Conservation (phyloP, 2,329 filamentous ascomycete genomes). For the Onygena corvina region DNA sequence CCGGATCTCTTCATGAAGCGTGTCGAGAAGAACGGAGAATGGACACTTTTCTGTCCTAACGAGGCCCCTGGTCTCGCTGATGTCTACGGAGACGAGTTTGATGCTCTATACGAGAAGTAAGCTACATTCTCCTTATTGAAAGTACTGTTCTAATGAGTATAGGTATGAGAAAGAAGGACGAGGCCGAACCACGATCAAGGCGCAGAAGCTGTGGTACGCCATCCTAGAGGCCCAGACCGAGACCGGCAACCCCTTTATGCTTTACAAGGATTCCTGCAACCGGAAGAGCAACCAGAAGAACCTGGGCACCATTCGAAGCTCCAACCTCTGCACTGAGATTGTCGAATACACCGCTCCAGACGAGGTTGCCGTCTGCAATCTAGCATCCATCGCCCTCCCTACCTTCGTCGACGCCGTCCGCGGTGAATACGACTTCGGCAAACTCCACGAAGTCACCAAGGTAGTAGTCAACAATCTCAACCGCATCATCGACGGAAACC, state of each 20-base stretch:
- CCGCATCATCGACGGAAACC: constrained; percentile 96
- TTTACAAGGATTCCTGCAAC: constrained; percentile 98
- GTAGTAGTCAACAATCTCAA: constrained; percentile 92
- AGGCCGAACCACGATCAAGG: constrained; percentile 83
- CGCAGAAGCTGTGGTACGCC: constrained; percentile 98
- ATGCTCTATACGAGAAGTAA: constrained; percentile 68
- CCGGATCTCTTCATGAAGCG: constrained; percentile 99
- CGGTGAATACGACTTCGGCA: constrained; percentile 86
- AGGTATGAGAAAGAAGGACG: constrained; percentile 79
- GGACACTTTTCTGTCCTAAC: constrained; percentile 97
- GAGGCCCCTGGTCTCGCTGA: constrained; percentile 92
- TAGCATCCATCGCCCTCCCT: constrained; percentile 86
- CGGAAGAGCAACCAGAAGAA: constrained; percentile 99
- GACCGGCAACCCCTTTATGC: constrained; percentile 98
- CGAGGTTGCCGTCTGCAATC: constrained; percentile 96
- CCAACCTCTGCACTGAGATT: constrained; percentile 97
- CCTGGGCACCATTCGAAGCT: constrained; percentile 93
- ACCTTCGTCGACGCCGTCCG: constrained; percentile 78
- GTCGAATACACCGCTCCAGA: constrained; percentile 94
- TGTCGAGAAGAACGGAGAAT: constrained; percentile 89
- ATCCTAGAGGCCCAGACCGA: constrained; percentile 97
- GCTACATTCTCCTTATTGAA: constrained; percentile 9
- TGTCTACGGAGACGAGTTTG: constrained; percentile 94
- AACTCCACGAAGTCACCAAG: constrained; percentile 86
- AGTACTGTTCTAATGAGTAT: too few relatives aligned